Base-by-base conservation (phyloP, 2,329 filamentous ascomycete genomes). In the Fusarium pseudoanthophilum region DNA sequence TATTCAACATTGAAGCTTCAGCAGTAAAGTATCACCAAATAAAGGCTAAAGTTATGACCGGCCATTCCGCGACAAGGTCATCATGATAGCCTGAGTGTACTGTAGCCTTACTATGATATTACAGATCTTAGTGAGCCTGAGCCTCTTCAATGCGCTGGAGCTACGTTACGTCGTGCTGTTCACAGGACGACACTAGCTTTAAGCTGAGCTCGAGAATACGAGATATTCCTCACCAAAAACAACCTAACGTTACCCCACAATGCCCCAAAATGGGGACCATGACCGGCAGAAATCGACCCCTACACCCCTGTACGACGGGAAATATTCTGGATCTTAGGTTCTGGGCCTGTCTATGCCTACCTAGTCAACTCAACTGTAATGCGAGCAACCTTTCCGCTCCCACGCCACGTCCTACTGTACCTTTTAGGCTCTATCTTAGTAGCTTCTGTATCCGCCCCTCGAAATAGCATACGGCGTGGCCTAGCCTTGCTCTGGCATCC, bases 231-330 rank as follows among this genome's bases (percentile, higher is more conserved):
- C 36, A 24, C 67, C 46, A 69, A 55, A 68, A 69, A 32, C 61
- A 59, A 61, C 59, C 67, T 24, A 68, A 62, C 40, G 18, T 52
- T 70, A 64, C 75, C 75, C 75, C 75, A 76, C 73, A 77, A 64
- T 52, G 55, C 46, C 55, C 53, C 58, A 42, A 58, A 69, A 45
- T 53, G 64, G 69, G 37, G 58, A 26, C 46, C 57, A 67, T 71
- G 30, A 67, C 62, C 63, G 46, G 63, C 46, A 68, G 67, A 67
- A 52, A 42, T 8, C 34, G 34, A 48, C 43, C 37, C 26, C 39
- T 36, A n/a, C n/a, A 26, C 42, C 64, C 64, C 28, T 69, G 64
- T 51, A 21, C 4, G 14, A 73, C 70, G 66, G 65, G 53, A 67
- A 73, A 58, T 63, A 71, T 64, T 74, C 61, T 71, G 58, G 66